Base-by-base conservation (phyloP, 805 yeast species). In the Middelhovenomyces tepae region DNA sequence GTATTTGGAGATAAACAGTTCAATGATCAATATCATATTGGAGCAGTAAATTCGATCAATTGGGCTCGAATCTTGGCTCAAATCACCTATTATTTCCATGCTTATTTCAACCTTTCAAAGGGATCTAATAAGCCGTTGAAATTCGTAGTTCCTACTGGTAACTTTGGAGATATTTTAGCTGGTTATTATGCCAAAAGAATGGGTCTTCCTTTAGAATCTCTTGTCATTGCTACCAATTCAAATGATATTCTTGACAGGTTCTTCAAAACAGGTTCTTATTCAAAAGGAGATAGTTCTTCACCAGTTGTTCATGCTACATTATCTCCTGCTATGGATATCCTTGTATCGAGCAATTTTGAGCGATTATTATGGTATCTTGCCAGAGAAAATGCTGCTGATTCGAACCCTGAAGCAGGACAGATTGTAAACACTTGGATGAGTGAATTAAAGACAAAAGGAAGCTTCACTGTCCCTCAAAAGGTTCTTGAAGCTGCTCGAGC, bases 1-100 rank as follows among this genome's bases (percentile, higher is more conserved):
- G 77, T 89, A 41, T 91, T 91, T 58, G 91, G 89, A 40, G 98
- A 91, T 57, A 63, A 57, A 34, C 85, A 79, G 43, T 91, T 91
- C 69, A 91, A 91, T 62, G 71, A 69, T 44, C 79, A 76, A 57
- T 82, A 87, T 64, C 95, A 87, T 53, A 80, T 91, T 38, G 98
- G 97, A 48, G 98, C 98, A 11, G 94, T 91, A 41, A 91, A 91
- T 65, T 87, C 97, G 30, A 91, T 91, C 59, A 91, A 91, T 69
- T 91, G 98, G 98, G 97, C 98, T 6, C 78, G 98, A 64, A 91
- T 91, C 47, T 71, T 91, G 49, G 96, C 98, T 26, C 98, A 91
- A 65, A 89, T 86, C 57, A 87, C 98, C 15, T 91, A 91, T 64
- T 91, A 91, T 65, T 91, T 87, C 69, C 76, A 82, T 59, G 75